These are phyloP conservation scores for Mortierella sp. DNA, from an alignment of 371 early-diverging fungal species.

Conservation along the genomic window DNA sequence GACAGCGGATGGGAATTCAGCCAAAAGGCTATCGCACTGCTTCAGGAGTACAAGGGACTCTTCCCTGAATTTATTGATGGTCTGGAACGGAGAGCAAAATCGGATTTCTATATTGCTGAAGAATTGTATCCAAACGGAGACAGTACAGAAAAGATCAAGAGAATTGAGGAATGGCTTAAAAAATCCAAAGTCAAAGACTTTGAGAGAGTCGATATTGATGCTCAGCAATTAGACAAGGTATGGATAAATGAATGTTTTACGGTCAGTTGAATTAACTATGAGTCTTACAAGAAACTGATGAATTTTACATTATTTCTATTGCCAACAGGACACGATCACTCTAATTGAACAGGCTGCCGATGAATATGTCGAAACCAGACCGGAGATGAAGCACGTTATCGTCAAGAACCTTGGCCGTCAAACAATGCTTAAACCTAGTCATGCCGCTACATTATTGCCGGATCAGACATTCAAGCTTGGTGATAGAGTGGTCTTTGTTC, in stretches of 20 bases:
- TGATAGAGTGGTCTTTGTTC: slow-evolving; percentile 87
- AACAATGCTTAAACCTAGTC: slow-evolving; percentile 82
- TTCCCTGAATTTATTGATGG: slow-evolving; percentile 82
- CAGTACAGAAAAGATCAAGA: slow-evolving; percentile 60
- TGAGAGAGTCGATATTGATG: slow-evolving; percentile 74
- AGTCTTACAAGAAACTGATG: neutral
- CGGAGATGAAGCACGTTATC: slow-evolving; percentile 63
- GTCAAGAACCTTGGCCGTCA: slow-evolving; percentile 66
- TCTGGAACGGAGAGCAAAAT: slow-evolving; percentile 60
- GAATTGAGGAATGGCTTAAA: slow-evolving; percentile 79
- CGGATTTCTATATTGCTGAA: slow-evolving; percentile 64
- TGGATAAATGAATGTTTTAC: neutral
- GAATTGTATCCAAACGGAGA: slow-evolving; percentile 67
- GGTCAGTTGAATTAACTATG: too few species aligned
- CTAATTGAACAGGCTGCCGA: slow-evolving; percentile 68
- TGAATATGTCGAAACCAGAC: slow-evolving; percentile 56
- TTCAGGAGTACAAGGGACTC: slow-evolving; percentile 75
- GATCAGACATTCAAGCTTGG: slow-evolving; percentile 88
- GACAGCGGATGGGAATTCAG: slow-evolving; percentile 90
- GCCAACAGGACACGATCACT: slow-evolving; percentile 60
- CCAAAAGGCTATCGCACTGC: slow-evolving; percentile 77
- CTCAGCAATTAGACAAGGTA: slow-evolving; percentile 76
- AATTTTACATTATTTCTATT: neutral
- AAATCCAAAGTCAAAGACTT: slow-evolving; percentile 72
- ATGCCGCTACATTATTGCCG: slow-evolving; percentile 77